Evolutionary conservation across 2,329 filamentous ascomycete genomes (phyloP).

Genomic region (Ustilaginoidea virens): DNA sequence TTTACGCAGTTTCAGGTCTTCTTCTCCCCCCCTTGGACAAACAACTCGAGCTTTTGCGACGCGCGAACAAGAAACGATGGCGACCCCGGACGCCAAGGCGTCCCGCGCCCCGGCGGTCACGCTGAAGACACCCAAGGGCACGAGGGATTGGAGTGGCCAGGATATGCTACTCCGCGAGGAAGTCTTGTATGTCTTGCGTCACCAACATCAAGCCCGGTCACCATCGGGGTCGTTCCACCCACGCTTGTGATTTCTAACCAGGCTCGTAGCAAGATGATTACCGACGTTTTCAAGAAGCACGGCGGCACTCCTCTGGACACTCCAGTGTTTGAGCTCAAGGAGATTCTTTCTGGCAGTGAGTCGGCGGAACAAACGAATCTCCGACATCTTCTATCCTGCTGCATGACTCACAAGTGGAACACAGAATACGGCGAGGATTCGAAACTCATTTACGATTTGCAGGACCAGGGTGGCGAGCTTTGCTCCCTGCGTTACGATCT

Average conservation of each 20-base stretch:
- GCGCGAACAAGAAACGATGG: slow-evolving; percentile 12
- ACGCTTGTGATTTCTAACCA: too few relatives aligned
- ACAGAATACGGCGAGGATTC: slow-evolving; percentile 74
- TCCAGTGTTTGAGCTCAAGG: slow-evolving; percentile 71
- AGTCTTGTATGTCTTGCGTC: slow-evolving; percentile 38
- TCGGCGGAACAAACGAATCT: not conserved
- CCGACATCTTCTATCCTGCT: too few relatives aligned
- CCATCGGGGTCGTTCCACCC: too few relatives aligned
- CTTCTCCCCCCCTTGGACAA: not conserved
- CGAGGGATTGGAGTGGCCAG: slow-evolving; percentile 69
- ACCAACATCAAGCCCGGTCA: not conserved
- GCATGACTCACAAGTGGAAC: slow-evolving; percentile 2
- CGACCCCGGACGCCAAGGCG: slow-evolving; percentile 12
- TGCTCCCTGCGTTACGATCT: slow-evolving; percentile 69
- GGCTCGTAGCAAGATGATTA: slow-evolving; percentile 48
- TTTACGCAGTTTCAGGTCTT: slow-evolving; percentile 3
- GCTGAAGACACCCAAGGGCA: slow-evolving; percentile 83
- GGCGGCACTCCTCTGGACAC: slow-evolving; percentile 69
- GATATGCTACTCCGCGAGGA: slow-evolving; percentile 69
- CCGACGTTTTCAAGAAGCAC: slow-evolving; percentile 69
- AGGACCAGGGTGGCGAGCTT: slow-evolving; percentile 70
- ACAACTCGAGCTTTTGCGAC: not conserved
- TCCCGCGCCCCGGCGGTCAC: slow-evolving; percentile 30
- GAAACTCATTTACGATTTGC: slow-evolving; percentile 79
- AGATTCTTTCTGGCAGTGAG: slow-evolving; percentile 60